phyloP scores from a whole-genome alignment of 441 rosid genomes.

The Aleurites moluccanus region DNA sequence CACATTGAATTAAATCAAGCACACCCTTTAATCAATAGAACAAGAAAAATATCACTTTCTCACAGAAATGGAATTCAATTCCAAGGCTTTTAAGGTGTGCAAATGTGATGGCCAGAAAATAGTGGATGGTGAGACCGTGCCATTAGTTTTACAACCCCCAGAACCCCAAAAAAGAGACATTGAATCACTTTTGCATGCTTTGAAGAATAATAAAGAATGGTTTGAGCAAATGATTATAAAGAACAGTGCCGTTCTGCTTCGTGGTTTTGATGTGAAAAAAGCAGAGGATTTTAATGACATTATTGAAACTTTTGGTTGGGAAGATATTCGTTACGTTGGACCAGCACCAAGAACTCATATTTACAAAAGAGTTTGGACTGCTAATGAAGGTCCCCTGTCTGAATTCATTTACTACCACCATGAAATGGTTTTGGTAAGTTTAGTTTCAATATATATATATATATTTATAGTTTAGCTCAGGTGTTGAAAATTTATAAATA shows the following conservation, averaged over 20 bases:
- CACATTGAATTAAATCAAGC: not conserved
- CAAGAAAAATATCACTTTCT: not conserved
- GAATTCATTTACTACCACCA: slow-evolving; percentile 70
- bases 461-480: no score
- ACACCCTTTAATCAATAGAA: not conserved
- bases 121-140: slow-evolving; percentile 60
- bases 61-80: slow-evolving; percentile 30
- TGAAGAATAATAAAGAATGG: slow-evolving; percentile 51
- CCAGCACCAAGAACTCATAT: slow-evolving; percentile 60
- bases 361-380: slow-evolving; percentile 61
- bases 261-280: slow-evolving; percentile 51
- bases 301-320: slow-evolving; percentile 56
- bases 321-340: slow-evolving; percentile 54
- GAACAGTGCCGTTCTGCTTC: slow-evolving; percentile 59
- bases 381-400: slow-evolving; percentile 69
- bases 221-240: slow-evolving; percentile 57
- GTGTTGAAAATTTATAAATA: no score
- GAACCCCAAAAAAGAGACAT: slow-evolving; percentile 25
- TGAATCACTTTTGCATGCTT: slow-evolving; percentile 37
- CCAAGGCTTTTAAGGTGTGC: slow-evolving; percentile 53
- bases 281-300: slow-evolving; percentile 56
- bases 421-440: slow-evolving; percentile 62
- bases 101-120: slow-evolving; percentile 57
- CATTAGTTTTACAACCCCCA: slow-evolving; percentile 46
- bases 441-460: no score